Evolutionary conservation across 1,139 yeast species (phyloP).

Genomic region (Blastobotrys arbuscula): DNA sequence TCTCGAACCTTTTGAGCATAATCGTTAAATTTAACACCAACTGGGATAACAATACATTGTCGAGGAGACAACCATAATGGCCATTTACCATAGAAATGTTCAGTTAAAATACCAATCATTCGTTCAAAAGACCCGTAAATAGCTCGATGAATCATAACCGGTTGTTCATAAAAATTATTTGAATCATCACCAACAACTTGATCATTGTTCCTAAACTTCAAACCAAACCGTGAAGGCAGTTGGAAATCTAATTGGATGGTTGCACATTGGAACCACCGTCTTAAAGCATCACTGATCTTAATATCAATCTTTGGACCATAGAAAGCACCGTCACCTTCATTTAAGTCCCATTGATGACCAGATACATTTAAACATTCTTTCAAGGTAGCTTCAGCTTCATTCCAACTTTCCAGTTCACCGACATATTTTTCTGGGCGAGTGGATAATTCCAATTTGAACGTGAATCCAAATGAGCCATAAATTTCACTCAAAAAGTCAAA

Average conservation of each 20-base stretch:
- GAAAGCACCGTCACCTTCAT: conserved; percentile 97
- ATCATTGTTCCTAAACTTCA: conserved; percentile 76
- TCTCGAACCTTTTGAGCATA: conserved; percentile 80
- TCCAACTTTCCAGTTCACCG: conserved; percentile 85
- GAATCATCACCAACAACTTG: conserved; percentile 16
- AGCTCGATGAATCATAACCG: conserved; percentile 99
- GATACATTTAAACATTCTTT: conserved; percentile 69
- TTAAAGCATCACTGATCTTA: conserved; percentile 83
- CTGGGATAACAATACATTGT: conserved; percentile 91
- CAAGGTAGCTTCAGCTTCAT: conserved; percentile 74
- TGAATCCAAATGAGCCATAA: conserved; percentile 82
- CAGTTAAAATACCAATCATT: conserved; percentile 96
- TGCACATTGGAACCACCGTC: conserved; percentile 97
- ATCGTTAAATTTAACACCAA: conserved; percentile 84
- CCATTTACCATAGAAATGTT: conserved; percentile 97
- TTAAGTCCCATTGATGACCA: conserved; percentile 82
- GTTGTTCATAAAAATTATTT: conserved; percentile 41
- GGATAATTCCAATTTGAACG: conserved; percentile 82
- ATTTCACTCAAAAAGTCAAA: conserved; percentile 74
- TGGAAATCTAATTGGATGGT: conserved; percentile 98
- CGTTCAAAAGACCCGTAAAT: conserved; percentile 96
- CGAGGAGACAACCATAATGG: conserved; percentile 99
- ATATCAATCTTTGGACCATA: conserved; percentile 98
- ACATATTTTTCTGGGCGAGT: conserved; percentile 92
- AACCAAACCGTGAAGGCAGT: conserved; percentile 83